A percentile compares a stretch with the other conserved stretches of the same genome.
phyloP scores from a whole-genome alignment of 768 basidiomycete species.

The Crepidotus variabilis region DNA sequence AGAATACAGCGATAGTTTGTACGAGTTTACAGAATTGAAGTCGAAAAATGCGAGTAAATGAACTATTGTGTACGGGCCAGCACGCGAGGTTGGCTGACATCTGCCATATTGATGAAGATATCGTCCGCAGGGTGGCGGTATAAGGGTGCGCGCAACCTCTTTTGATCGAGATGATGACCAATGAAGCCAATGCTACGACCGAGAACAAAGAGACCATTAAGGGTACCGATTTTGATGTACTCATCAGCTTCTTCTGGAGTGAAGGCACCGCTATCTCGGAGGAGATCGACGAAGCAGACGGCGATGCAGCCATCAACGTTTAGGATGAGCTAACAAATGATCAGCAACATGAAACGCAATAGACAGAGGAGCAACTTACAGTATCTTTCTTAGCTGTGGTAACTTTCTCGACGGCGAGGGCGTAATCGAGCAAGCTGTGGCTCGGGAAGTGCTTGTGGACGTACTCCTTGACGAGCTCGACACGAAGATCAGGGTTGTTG shows the following conservation, averaged over 20 bases:
- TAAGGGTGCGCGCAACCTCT: conserved; percentile 85
- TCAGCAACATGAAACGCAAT: conserved; percentile 3
- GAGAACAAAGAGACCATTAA: conserved; percentile 96
- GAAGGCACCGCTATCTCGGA: conserved; percentile 91
- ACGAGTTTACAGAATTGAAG: neutral
- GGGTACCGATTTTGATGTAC: conserved; percentile 94
- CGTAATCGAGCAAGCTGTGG: conserved; percentile 90
- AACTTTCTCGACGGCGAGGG: conserved; percentile 95
- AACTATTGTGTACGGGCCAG: conserved; percentile 36
- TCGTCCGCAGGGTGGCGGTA: conserved; percentile 96
- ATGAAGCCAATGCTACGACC: conserved; percentile 98
- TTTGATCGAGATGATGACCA: conserved; percentile 95
- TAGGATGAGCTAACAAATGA: conserved; percentile 65
- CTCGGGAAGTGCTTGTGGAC: conserved; percentile 95
- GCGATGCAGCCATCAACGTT: conserved; percentile 97
- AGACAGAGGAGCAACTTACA: conserved; percentile 32
- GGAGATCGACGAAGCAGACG: conserved; percentile 93
- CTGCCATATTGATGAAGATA: conserved; percentile 94
- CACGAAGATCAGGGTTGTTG: conserved; percentile 91
- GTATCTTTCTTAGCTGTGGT: conserved; percentile 98
- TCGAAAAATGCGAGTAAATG: neutral
- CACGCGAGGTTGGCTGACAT: conserved; percentile 78
- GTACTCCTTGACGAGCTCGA: conserved; percentile 94
- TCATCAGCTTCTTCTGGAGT: conserved; percentile 94
- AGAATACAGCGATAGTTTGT: neutral